Evolutionary conservation across 139 green algal species (phyloP).

Genomic region (Chlorella vulgaris): DNA sequence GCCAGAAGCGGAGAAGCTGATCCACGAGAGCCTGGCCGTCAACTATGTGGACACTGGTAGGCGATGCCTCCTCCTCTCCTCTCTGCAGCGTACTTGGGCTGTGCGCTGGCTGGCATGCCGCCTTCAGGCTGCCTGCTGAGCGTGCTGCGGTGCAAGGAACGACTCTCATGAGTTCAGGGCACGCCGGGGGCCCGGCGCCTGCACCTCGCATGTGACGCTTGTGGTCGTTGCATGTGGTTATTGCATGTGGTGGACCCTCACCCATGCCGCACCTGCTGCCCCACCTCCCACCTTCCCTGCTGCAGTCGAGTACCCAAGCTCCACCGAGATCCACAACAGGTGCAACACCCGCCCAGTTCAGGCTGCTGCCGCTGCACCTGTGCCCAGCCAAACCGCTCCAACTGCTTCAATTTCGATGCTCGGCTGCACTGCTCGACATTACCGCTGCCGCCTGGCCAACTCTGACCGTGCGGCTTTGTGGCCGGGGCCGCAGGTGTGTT

Average conservation of each 20-base stretch:
- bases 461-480: background rate
- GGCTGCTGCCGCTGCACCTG: no score
- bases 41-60: slow-evolving; percentile 43
- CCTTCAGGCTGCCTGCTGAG: no score
- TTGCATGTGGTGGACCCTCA: background rate
- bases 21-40: slow-evolving; percentile 30
- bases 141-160: no score
- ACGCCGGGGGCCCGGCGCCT: no score
- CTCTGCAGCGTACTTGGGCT: background rate
- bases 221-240: no score
- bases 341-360: slow-evolving; percentile 58
- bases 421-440: no score
- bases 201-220: no score
- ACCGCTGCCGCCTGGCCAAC: no score
- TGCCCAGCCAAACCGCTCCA: no score
- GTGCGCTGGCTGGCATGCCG: no score
- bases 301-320: slow-evolving; percentile 7
- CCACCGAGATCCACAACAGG: slow-evolving; percentile 47
- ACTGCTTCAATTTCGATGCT: no score
- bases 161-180: no score
- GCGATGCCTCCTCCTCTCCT: background rate
- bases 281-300: background rate
- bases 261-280: slow-evolving; percentile 15
- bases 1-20: slow-evolving; percentile 46
- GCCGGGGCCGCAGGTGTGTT: slow-evolving; percentile 46